Evolutionary conservation across 306 rosid genomes (phyloP).

Genomic region (Malus orientalis): DNA sequence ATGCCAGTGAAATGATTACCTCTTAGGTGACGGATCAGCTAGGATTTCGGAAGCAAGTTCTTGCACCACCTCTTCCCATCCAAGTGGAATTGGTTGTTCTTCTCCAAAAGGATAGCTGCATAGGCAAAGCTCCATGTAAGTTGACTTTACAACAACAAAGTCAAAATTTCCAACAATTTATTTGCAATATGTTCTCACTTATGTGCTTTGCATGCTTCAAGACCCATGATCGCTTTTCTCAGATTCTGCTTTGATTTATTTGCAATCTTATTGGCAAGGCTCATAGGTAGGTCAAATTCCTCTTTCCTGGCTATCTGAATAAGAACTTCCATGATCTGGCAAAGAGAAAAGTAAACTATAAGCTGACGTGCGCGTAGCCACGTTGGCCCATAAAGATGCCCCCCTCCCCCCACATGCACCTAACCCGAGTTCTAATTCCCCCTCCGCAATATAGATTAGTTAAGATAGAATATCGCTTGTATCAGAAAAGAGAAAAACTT

Average conservation of each 20-base stretch:
- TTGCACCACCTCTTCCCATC: slow-evolving; percentile 68
- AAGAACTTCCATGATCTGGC: slow-evolving; percentile 67
- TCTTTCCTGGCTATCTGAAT: slow-evolving; percentile 60
- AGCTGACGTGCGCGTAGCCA: neutral
- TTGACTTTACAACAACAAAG: neutral
- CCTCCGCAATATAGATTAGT: neutral
- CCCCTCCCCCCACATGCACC: neutral
- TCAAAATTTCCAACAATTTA: neutral
- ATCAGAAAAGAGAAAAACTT: neutral
- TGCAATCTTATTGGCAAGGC: slow-evolving; percentile 68
- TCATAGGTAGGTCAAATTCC: slow-evolving; percentile 57
- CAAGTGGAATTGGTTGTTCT: slow-evolving; percentile 73
- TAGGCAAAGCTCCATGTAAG: slow-evolving; percentile 15
- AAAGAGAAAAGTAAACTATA: neutral
- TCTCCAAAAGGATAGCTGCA: slow-evolving; percentile 80
- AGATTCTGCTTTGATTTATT: slow-evolving; percentile 66
- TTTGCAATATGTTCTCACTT: slow-evolving; percentile 36
- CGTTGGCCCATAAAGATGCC: neutral
- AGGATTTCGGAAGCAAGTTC: slow-evolving; percentile 73
- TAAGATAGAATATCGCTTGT: neutral
- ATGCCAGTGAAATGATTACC: slow-evolving; percentile 22
- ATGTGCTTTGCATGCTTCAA: slow-evolving; percentile 89
- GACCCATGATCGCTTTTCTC: slow-evolving; percentile 81
- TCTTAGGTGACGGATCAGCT: slow-evolving; percentile 57
- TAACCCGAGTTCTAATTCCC: too few species aligned